Conservation (phyloP, 257 asterid genomes). For the Solanum clarkiae region DNA sequence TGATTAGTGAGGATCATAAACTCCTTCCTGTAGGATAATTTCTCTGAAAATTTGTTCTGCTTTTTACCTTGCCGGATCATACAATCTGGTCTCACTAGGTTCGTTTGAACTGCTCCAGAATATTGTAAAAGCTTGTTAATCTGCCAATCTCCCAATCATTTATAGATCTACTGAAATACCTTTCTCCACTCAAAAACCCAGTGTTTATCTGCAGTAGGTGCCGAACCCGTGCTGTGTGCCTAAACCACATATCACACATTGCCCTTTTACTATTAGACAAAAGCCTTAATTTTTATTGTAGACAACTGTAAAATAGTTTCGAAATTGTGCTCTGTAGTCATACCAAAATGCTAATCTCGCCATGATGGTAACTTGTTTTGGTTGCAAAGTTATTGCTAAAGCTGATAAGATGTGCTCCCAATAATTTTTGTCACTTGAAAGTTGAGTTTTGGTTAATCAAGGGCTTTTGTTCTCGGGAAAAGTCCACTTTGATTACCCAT, state of each 20-base stretch:
- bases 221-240: background rate
- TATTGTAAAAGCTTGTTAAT: no score
- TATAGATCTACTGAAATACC: background rate
- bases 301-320: background rate
- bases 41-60: no score
- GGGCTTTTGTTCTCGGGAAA: background rate
- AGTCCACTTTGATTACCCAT: background rate
- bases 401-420: background rate
- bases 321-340: background rate
- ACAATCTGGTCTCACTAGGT: no score
- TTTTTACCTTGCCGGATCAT: no score
- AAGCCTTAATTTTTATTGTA: no score
- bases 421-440: background rate
- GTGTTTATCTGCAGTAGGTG: background rate
- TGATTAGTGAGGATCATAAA: no score
- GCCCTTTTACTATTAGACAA: background rate
- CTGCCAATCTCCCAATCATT: no score
- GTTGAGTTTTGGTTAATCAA: background rate
- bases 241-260: background rate
- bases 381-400: background rate
- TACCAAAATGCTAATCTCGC: background rate
- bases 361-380: background rate
- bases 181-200: background rate
- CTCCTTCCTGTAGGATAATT: no score
- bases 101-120: no score